Percentiles rank a stretch among this genome's conserved stretches.
Conservation (phyloP, 345 rosid genomes). For the Eucalyptus tenuipes region DNA sequence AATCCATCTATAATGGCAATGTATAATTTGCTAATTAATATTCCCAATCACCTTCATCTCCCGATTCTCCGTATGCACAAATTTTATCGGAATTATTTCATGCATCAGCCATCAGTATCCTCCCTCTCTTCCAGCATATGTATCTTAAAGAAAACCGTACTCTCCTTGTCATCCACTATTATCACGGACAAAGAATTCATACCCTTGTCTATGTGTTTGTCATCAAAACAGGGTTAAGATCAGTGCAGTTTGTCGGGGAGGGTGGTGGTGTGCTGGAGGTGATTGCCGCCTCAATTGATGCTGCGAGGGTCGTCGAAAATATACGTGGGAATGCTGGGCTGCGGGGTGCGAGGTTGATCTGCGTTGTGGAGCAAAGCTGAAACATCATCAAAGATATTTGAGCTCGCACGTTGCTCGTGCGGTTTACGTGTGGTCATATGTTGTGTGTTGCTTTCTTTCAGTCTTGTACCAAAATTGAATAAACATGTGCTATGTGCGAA, state of each 20-base stretch:
- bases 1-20: not conserved
- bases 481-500: too few relatives aligned
- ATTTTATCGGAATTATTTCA: not conserved
- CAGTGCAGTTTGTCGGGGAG: not conserved
- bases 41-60: not conserved
- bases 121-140: not conserved
- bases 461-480: too few relatives aligned
- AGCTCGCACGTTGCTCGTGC: not conserved
- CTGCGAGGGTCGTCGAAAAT: not conserved
- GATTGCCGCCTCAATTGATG: not conserved
- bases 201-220: not conserved
- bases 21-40: not conserved
- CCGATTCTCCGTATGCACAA: too few relatives aligned
- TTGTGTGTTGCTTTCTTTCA: not conserved
- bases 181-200: not conserved
- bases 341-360: not conserved
- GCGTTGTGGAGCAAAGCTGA: not conserved
- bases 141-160: not conserved
- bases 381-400: not conserved
- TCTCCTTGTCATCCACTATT: not conserved
- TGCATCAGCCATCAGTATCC: not conserved
- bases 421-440: too few relatives aligned
- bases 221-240: not conserved
- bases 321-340: not conserved
- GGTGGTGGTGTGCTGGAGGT: not conserved